Base-by-base conservation (phyloP, 1,284 basidiomycete genomes). In the Cryptococcus neoformans region DNA sequence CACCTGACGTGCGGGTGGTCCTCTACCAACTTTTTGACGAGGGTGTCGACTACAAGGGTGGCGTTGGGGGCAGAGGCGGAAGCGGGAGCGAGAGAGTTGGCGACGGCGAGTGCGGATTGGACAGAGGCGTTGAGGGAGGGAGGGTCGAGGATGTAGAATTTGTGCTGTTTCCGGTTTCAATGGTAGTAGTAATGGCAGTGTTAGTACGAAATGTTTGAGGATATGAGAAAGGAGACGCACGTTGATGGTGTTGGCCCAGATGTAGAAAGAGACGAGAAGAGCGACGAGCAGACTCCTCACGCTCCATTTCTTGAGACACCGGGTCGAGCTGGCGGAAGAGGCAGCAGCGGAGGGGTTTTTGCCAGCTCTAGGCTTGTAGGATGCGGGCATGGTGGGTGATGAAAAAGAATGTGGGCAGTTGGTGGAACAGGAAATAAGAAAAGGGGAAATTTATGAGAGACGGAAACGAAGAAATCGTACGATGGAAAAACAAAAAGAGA, bases 101-200 rank as follows among this genome's bases (percentile, higher is more conserved):
- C 81, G 3, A 81, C 70, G 9, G 83, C 82, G 70, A 93, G 82
- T 45, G 90, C 87, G n/a, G 83, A 81, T 64, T 85, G 81, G 12
- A 88, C 83, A 40, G 92, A 82, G 57, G 83, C 78, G 69, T 92
- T 85, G 16, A 92, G 77, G 46, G 78, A 78, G 6, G 74, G 74
- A 2, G 86, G 87, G 66, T 88, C 83, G 62, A 94, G 83, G 59
- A 88, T 83, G 77, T 91, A 92, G 83, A 81, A 84, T 37, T 77
- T 78, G 57, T 80, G 73, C 81, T 82, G 59, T 8, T 34, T 12
- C 3, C 9, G 10, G 14, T 28, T 14, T 4, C 28, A 40, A 36
- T 8, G 28, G 14, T 3, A 16, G 16, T 1, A n/a, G 45, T 54
- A 4, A 54, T 3, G 8, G n/a, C n/a, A 10, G 11, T 8, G 9